A percentile compares a stretch with the other conserved stretches of the same genome.
These are phyloP conservation scores for Scheffersomyces coipomensis DNA, from an alignment of 805 yeast species.

Conservation along the genomic window DNA sequence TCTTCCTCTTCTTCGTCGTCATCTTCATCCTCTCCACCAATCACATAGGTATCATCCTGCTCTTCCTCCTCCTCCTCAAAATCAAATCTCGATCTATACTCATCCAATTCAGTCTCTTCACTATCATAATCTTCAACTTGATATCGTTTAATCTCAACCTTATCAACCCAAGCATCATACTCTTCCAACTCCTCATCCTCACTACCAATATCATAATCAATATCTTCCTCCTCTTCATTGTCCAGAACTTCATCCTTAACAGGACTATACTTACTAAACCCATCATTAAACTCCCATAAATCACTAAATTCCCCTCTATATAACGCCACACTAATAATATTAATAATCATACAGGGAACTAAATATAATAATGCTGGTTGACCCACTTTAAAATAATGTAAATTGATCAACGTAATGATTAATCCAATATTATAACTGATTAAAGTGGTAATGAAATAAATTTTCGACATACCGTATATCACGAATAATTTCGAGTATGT, in stretches of 20 bases:
- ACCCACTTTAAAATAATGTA: conserved; percentile 40
- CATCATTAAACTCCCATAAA: conserved; percentile 38
- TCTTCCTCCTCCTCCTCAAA: conserved; percentile 10
- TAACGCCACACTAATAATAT: conserved; percentile 32
- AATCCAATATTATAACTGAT: conserved; percentile 50
- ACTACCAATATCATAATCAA: conserved; percentile 12
- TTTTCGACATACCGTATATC: no score
- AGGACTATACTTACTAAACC: conserved; percentile 4
- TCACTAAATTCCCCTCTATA: conserved; percentile 39
- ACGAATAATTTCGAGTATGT: conserved; percentile 40
- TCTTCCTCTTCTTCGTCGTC: conserved; percentile 8
- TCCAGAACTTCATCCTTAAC: conserved; percentile 9
- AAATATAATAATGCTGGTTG: conserved; percentile 71
- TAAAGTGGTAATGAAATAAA: conserved; percentile 48
- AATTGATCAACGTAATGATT: conserved; percentile 37
- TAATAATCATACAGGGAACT: conserved; percentile 45
- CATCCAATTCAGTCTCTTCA: conserved; percentile 5
- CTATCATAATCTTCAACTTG: conserved; percentile 10
- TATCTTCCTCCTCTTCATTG: conserved; percentile 11
- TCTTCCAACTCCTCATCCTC: conserved; percentile 8
- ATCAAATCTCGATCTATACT: no score
- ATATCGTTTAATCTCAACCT: conserved; percentile 9
- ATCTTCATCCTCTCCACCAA: conserved; percentile 7
- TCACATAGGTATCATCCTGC: conserved; percentile 16
- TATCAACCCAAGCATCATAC: conserved; percentile 12